Evolutionary conservation across 2,329 filamentous ascomycete species (phyloP).

Genomic region (Neoascochyta sp.): DNA sequence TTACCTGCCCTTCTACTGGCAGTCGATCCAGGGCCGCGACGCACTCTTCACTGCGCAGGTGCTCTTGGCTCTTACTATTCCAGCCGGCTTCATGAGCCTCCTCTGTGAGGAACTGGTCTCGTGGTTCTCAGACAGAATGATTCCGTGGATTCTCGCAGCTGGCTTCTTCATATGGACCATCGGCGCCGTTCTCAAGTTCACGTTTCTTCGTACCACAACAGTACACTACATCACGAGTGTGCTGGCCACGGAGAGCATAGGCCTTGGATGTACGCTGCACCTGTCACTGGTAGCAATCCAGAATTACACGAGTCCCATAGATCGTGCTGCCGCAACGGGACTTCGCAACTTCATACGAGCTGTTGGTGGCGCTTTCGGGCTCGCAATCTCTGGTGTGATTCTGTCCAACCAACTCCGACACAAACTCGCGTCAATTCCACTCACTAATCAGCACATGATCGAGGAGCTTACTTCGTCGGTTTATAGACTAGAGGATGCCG

Average conservation of each 20-base stretch:
- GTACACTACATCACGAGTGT: constrained; percentile 50
- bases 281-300: constrained; percentile 56
- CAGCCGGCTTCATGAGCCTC: constrained; percentile 15
- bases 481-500: constrained; percentile 12
- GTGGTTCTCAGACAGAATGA: too few species aligned
- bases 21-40: constrained; percentile 52
- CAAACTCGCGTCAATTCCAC: constrained; percentile 7
- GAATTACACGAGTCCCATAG: constrained; percentile 47
- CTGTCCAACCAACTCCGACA: constrained; percentile 16
- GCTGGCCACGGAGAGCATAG: constrained; percentile 46
- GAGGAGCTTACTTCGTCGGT: constrained; percentile 19
- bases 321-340: constrained; percentile 60
- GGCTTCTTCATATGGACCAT: constrained; percentile 49
- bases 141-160: too few species aligned
- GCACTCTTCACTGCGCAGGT: constrained; percentile 51
- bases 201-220: constrained; percentile 46
- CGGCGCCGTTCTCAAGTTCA: constrained; percentile 51
- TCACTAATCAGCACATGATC: constrained; percentile 10
- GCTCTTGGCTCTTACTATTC: constrained; percentile 43
- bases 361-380: constrained; percentile 56
- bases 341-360: constrained; percentile 61
- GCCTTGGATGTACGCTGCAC: constrained; percentile 52
- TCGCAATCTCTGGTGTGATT: constrained; percentile 45
- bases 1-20: constrained; percentile 60
- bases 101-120: constrained; percentile 14